Evolutionary conservation across 176 grass and related monocot species (phyloP), one percentile per base, ranked within the genome.

Genomic region (Juncus inflexus): DNA sequence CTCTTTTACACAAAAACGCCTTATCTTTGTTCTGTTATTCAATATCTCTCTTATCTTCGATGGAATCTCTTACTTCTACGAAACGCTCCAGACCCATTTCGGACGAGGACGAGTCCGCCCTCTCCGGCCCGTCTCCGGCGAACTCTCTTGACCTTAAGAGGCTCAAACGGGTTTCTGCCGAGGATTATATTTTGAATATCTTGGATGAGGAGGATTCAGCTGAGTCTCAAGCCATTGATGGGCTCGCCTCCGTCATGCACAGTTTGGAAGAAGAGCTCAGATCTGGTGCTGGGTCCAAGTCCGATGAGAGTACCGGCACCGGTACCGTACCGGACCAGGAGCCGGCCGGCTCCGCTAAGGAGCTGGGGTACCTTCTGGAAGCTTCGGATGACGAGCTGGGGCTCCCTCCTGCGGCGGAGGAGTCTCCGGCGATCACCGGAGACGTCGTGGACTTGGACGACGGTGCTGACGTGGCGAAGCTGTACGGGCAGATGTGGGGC

Each of bases 301-400:
- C 37, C 35, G 10, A 13, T 78, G 0, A 65, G 66, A 4, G 40
- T 67, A 16, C 63, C 40, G 14, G 59, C 10, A 7, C 11, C n/a
- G 16, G 6, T 4, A 36, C 40, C 4, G 9, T 43, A 1, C 50
- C 12, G 9, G 41, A 8, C 10, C 5, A 19, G 2, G 65, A 16
- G 3, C 36, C 41, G 15, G 42, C 42, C 36, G 16, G 0, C 1
- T 70, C 58, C 12, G 72, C 19, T 4, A 67, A 64, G 40, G 75
- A 83, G 64, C 62, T 83, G 0, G 81, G 81, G 4, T 83, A 74
- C 49, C 67, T 83, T 10, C 62, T 83, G 14, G 81, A 61, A 60
- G 81, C 81, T n/a, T 78, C 81, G 7, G 81, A 83, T 43, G 81
- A 83, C 12, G 81, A 83, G 75, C 75, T 83, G 9, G 81, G 81